Percentiles rank a stretch among this genome's conserved stretches.
Evolutionary conservation across 495 filamentous ascomycete species (phyloP).

Genomic region (Hypoxylon cercidicola): DNA sequence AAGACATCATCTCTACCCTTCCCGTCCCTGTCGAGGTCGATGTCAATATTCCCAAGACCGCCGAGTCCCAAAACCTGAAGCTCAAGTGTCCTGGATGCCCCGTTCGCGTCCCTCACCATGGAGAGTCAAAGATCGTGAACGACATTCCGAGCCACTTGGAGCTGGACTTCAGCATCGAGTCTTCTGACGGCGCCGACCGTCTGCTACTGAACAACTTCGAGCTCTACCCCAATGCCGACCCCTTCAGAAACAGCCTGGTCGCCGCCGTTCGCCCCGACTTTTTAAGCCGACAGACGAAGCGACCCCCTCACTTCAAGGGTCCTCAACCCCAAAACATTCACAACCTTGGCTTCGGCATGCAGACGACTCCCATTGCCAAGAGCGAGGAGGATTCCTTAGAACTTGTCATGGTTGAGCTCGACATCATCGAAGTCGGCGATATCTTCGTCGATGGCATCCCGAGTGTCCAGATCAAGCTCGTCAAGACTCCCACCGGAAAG

Average conservation of each 20-base stretch:
- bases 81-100: conserved; percentile 58
- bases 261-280: conserved; percentile 42
- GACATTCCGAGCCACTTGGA: conserved; percentile 53
- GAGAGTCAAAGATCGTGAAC: conserved; percentile 34
- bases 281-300: conserved; percentile 25
- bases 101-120: conserved; percentile 42
- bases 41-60: conserved; percentile 16
- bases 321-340: conserved; percentile 35
- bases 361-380: conserved; percentile 38
- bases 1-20: conserved; percentile 40
- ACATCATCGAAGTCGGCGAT: conserved; percentile 62
- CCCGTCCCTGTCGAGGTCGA: conserved; percentile 40
- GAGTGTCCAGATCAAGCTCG: conserved; percentile 54
- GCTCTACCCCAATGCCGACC: conserved; percentile 53
- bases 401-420: conserved; percentile 56
- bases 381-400: conserved; percentile 50
- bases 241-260: conserved; percentile 38
- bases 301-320: conserved; percentile 27
- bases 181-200: conserved; percentile 44
- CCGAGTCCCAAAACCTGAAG: conserved; percentile 41
- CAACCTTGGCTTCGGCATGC: conserved; percentile 53
- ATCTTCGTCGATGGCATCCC: conserved; percentile 58
- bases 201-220: conserved; percentile 58
- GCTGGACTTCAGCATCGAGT: conserved; percentile 52
- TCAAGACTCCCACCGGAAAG: conserved; percentile 54